phyloP scores from a whole-genome alignment of 345 rosid genomes.

The Aquilaria malaccensis region DNA sequence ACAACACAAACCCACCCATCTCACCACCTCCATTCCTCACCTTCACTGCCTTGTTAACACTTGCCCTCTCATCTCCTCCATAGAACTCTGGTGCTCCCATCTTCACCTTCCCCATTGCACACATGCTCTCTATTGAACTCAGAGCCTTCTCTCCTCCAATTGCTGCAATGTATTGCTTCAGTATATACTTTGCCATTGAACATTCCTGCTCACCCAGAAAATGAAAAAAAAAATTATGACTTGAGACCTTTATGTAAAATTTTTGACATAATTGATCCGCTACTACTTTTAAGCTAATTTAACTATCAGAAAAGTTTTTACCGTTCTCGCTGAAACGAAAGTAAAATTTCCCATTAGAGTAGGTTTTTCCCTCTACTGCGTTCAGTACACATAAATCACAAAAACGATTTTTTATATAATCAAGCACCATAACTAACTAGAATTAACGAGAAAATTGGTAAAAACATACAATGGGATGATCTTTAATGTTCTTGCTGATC shows the following conservation, averaged over 20 bases:
- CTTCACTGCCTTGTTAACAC: conserved; percentile 28
- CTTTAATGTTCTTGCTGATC: conserved; percentile 21
- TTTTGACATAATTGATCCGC: too few relatives aligned
- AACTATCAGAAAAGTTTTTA: not conserved
- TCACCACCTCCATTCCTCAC: conserved; percentile 44
- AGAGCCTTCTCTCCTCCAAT: conserved; percentile 23
- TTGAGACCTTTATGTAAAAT: not conserved
- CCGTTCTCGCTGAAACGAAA: not conserved
- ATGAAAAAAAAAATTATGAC: not conserved
- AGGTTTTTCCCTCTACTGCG: not conserved
- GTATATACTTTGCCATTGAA: conserved; percentile 32
- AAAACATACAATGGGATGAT: conserved; percentile 27
- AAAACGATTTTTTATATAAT: too few relatives aligned
- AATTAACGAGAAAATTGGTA: not conserved
- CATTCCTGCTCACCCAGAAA: conserved; percentile 14
- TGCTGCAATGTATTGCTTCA: conserved; percentile 31
- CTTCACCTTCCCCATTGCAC: conserved; percentile 32
- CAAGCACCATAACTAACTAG: not conserved
- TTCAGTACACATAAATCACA: too few relatives aligned
- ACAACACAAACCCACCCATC: conserved; percentile 60
- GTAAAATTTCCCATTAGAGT: not conserved
- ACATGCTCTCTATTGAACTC: conserved; percentile 23
- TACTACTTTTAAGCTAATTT: not conserved
- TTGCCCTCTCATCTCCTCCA: conserved; percentile 12
- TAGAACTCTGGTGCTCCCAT: conserved; percentile 27